Evolutionary conservation across 305 asterid genomes (phyloP), one percentile per base, ranked within the genome.

Genomic region (Fraxinus greggii): DNA sequence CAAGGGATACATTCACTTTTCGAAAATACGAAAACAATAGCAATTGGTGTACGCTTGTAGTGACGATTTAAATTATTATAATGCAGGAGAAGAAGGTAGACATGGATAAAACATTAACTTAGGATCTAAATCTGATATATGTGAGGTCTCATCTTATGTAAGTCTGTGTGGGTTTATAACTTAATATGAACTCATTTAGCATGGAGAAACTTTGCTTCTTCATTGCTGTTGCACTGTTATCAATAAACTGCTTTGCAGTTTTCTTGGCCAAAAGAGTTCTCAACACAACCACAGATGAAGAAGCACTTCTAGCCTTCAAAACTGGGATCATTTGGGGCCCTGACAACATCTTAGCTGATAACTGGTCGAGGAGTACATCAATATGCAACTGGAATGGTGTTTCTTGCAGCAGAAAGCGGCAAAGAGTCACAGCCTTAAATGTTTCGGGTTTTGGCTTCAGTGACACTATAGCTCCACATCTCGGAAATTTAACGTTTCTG

Each of bases 401-500:
- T 28, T 77, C 85, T 0, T 86, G 89, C 31, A 38, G 74, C 15
- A 1, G 5, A 6, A 21, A 8, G 7, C 54, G 54, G 1, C 75
- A 31, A 0, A 70, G 89, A 8, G 83, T 84, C 29, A 54, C 72
- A 1, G 79, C 75, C 2, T 35, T 88, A 38, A 77, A 48, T 28
- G 81, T 88, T 28, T 76, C 78, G 0, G 48, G 77, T 2, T 70
- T 78, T 21, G 61, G 61, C 17, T 83, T 85, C 28, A 36, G 15
- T 19, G 89, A 87, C 28, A 82, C 79, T 35, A 74, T 86, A 1
- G 35, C 83, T 8, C 86, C 89, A 17, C 65, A 80, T 79, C 32
- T 86, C 3, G 89, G 86, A n/a, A 88, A 88, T 78, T 59, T 88
- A n/a, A 77, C 88, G 2, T 86, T 84, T 75, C 79, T 86, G n/a